A percentile compares a stretch with the other conserved stretches of the same genome.
Conservation (phyloP, 306 rosid species). For the Lablab purpureus region DNA sequence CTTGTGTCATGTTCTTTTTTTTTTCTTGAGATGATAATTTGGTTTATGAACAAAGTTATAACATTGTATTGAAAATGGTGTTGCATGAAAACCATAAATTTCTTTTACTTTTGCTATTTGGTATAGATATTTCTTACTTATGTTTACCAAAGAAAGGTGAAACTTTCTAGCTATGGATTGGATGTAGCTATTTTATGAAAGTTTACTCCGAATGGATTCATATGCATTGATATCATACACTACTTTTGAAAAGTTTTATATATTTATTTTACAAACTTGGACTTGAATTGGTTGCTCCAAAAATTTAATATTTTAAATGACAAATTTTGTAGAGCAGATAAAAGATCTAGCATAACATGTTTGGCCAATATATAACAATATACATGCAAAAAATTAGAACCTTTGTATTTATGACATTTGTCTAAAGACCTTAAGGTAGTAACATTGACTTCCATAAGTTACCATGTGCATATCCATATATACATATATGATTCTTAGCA, state of each 20-base stretch:
- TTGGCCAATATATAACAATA: no score
- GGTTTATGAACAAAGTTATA: conserved; percentile 23
- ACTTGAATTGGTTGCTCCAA: conserved; percentile 9
- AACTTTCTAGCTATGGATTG: conserved; percentile 1
- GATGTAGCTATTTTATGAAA: not conserved
- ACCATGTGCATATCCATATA: conserved; percentile 16
- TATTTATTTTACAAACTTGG: conserved; percentile 18
- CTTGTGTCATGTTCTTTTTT: conserved; percentile 30
- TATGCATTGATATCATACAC: not conserved
- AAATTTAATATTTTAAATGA: conserved; percentile 1
- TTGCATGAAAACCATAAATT: conserved; percentile 4
- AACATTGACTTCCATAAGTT: conserved; percentile 19
- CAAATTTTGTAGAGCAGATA: not conserved
- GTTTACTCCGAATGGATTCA: not conserved
- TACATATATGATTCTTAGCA: not conserved
- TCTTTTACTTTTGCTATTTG: not conserved
- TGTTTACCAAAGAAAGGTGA: not conserved
- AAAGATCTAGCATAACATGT: no score
- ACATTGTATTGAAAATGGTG: conserved; percentile 1
- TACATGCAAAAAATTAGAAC: no score
- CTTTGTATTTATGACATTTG: conserved; percentile 14
- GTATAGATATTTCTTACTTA: conserved; percentile 24
- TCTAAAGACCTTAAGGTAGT: conserved; percentile 14
- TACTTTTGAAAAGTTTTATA: conserved; percentile 4
- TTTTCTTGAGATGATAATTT: conserved; percentile 36